Evolutionary conservation across 2,329 filamentous ascomycete genomes (phyloP), one percentile per base, ranked within the genome.

Genomic region (Fusarium paranaense): DNA sequence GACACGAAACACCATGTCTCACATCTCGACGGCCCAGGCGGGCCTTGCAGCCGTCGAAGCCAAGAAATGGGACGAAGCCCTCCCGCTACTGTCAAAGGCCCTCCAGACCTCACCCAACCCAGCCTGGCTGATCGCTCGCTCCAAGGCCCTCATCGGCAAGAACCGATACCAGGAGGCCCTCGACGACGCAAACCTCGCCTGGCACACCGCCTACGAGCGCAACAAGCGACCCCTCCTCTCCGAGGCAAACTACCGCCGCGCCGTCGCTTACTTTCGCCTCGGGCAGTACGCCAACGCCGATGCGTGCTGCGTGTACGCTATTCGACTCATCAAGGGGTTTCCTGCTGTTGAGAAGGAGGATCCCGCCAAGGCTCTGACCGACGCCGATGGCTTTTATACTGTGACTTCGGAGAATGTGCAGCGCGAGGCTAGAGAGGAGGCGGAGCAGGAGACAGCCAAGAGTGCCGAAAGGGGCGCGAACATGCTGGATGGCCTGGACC

Each of bases 171-270:
- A 90, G 3, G 87, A 89, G 25, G 93, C 95, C 1, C 88, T 97
- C 52, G 86, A 85, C 42, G 93, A 95, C 82, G 91, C 92, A 40
- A 90, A 95, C 71, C 86, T 87, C 57, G 93, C 91, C 4, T 88
- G 93, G 62, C 83, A 88, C 40, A 83, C 88, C 5, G 92, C 92
- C 4, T 85, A 85, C 30, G 87, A 92, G 71, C 92, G 96, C 45
- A 93, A 89, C 35, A 93, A 92, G 78, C 90, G 93, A 60, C 90
- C 94, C 73, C 88, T 93, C 33, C 94, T 98, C 81, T 87, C 91
- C 54, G 90, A 94, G n/a, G 92, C 94, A 2, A 94, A 98, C 78
- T 90, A 97, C 78, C 91, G 95, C 76, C 90, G 96, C 40, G 93
- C 90, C 6, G 90, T 97, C 14, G 89, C 93, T 13, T 87, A 96